A percentile compares a stretch with the other conserved stretches of the same genome.
phyloP scores from a whole-genome alignment of 2,329 filamentous ascomycete species.

The Cytospora chrysosperma region DNA sequence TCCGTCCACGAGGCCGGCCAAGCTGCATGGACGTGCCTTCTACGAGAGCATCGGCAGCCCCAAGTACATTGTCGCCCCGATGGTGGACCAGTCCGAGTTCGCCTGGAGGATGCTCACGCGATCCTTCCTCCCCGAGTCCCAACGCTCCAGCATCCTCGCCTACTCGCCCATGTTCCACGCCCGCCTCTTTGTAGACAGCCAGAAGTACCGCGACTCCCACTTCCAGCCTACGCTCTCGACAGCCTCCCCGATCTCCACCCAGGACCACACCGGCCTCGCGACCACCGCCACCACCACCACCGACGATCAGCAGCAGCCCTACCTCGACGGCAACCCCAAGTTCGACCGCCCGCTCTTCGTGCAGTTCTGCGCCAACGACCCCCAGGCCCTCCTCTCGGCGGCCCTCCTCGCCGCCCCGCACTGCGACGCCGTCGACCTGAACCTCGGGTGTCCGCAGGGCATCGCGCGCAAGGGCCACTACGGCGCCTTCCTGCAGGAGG shows the following conservation, averaged over 20 bases:
- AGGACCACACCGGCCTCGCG: too few species aligned
- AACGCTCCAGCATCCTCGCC: conserved; percentile 68
- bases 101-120: conserved; percentile 97
- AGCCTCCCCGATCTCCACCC: conserved; percentile 9
- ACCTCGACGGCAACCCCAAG: conserved; percentile 82
- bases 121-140: conserved; percentile 74
- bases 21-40: conserved; percentile 82
- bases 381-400: conserved; percentile 74
- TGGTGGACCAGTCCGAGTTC: conserved; percentile 99
- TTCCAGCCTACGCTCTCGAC: conserved; percentile 65
- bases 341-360: conserved; percentile 90
- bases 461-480: conserved; percentile 91
- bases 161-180: conserved; percentile 98
- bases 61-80: conserved; percentile 87
- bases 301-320: conserved; percentile 36
- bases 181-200: conserved; percentile 75
- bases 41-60: conserved; percentile 94
- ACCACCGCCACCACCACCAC: conserved; percentile 26
- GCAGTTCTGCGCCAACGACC: conserved; percentile 92
- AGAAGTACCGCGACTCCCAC: conserved; percentile 73
- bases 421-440: conserved; percentile 94
- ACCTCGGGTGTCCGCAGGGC: conserved; percentile 93
- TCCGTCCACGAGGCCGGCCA: conserved; percentile 36
- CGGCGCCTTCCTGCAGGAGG: conserved; percentile 91
- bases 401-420: conserved; percentile 77